Base-by-base conservation (phyloP, 805 yeast genomes). In the Saccharomycopsis sp. region DNA sequence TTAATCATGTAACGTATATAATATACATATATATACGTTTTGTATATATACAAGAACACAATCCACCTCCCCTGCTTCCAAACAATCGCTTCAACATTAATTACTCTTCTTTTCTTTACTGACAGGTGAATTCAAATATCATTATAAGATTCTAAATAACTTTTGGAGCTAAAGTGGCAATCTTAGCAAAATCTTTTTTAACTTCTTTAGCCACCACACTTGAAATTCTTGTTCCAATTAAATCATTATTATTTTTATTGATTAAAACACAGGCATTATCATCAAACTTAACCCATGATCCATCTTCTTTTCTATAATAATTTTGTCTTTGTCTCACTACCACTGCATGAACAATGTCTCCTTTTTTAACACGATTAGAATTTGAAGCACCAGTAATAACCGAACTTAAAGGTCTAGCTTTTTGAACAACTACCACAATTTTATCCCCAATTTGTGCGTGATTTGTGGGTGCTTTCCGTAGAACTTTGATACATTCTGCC, bases 201-300 rank as follows among this genome's bases (percentile, higher is more conserved):
- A 92, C 69, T 60, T 89, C 96, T 59, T 83, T 82, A 19, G 96
- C 95, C 19, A 89, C 96, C 36, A 83, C 92, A 31, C 88, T 77
- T 25, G 82, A 70, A 27, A 92, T 84, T 72, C 97, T 82, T 20
- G 96, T 82, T 14, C 97, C 98, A 38, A 92, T 69, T 8, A 96
- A 96, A 56, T 92, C 98, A 21, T 84, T 81, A 42, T 67, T 70
- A 54, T 79, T 82, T 62, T 89, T 89, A 65, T 92, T 88, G 47
- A 89, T 74, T 54, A 92, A 70, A 26, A 92, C 97, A 64, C 97
- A 88, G 1, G 98, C 98, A 59, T 89, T 92, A 62, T 92, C 98
- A 58, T 88, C 96, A 58, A 92, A 92, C 51, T 82, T 68, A 21
- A 92, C 71, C 18, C 76, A 76, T 2, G 94, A 71, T 3, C 98